Percentiles rank a stretch among this genome's conserved stretches.
phyloP scores from a whole-genome alignment of 768 basidiomycete species.

The Lepiota brunneoincarnata region DNA sequence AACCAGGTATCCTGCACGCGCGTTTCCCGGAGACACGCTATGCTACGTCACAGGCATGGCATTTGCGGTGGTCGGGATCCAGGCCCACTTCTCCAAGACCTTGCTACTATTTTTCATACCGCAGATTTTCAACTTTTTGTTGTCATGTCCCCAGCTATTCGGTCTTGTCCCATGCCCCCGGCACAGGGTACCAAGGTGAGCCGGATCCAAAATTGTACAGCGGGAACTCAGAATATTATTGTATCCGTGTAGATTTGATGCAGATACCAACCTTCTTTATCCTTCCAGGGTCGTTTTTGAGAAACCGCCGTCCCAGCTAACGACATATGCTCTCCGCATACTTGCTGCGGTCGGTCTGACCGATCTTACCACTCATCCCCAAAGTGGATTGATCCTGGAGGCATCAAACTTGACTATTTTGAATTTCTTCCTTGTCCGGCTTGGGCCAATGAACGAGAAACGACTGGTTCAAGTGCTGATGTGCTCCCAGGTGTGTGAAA shows the following conservation, averaged over 20 bases:
- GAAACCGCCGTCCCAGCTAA: conserved; percentile 51
- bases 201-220: conserved; percentile 1
- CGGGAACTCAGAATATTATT: conserved; percentile 7
- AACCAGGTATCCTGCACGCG: conserved; percentile 96
- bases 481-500: conserved; percentile 56
- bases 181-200: conserved; percentile 88
- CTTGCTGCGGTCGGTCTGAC: conserved; percentile 67
- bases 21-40: conserved; percentile 94
- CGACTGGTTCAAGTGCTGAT: conserved; percentile 73
- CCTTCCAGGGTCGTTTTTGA: conserved; percentile 70
- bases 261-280: conserved; percentile 69
- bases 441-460: conserved; percentile 87
- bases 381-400: conserved; percentile 57
- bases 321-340: conserved; percentile 53
- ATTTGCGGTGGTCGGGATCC: conserved; percentile 95
- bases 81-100: conserved; percentile 97
- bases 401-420: conserved; percentile 90
- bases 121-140: conserved; percentile 95
- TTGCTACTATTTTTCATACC: conserved; percentile 95
- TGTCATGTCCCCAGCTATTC: conserved; percentile 94
- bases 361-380: conserved; percentile 53
- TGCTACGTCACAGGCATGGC: conserved; percentile 99
- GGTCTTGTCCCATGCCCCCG: conserved; percentile 92
- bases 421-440: conserved; percentile 75
- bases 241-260: conserved; percentile 58